Base-by-base conservation (phyloP, 306 rosid species). In the Cucumis sativus region DNA sequence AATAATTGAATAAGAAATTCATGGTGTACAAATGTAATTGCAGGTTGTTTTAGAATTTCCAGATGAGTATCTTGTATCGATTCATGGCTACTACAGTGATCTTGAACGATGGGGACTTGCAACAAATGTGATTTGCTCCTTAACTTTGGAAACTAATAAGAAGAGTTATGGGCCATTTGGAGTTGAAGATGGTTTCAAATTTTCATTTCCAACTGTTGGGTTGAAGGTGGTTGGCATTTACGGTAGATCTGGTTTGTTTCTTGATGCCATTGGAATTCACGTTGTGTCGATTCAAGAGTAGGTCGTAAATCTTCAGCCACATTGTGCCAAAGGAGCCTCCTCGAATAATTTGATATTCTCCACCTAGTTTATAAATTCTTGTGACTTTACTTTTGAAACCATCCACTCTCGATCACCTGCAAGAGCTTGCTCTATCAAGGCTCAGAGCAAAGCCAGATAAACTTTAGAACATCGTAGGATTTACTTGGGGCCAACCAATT, bases 111-210 rank as follows among this genome's bases (percentile, higher is more conserved):
- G 70, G 70, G 47, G 47, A 64, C 6, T 15, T 64, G 43, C 21
- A 2, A 4, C 6, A 10, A 64, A 12, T 10, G 8, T 68, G 28
- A 41, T 68, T 40, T 35, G 30, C 12, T 68, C 74, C 10, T 68
- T 68, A 21, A 68, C 74, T 68, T 1, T 68, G n/a, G 5, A 68
- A 68, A 68, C 74, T 5, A 68, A 68, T 40, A 40, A 39, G 33
- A 68, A n/a, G 25, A 68, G 5, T 40, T 41, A 41, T 68, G 74
- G 74, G 10, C 74, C 74, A 68, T 68, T n/a, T 40, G 74, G 74
- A 41, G 18, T 68, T 68, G 74, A 68, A 68, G 33, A 68, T 2
- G 74, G 74, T 41, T 8, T 33, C 54, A 68, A 68, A 68, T 68
- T 68, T 68, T 39, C 30, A 41, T 68, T n/a, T 41, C 35, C 74